Percentiles rank a stretch among this genome's conserved stretches.
Evolutionary conservation across 768 basidiomycete species (phyloP).

Genomic region (Auriscalpium orientale): DNA sequence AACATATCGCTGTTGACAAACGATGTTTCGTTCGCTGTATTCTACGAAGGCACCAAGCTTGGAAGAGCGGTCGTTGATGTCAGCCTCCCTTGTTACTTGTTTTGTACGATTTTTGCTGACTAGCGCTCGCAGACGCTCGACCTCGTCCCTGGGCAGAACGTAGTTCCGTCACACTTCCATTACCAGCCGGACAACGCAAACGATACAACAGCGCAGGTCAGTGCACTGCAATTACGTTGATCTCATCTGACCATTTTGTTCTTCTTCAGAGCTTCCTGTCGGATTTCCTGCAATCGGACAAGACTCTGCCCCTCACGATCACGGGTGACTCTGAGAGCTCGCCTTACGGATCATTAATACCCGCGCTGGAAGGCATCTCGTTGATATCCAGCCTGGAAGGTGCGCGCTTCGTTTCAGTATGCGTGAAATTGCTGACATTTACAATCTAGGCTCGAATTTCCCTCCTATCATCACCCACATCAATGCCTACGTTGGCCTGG

Average conservation of each 20-base stretch:
- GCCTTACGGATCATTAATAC: slow-evolving; percentile 52
- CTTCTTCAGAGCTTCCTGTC: slow-evolving; percentile 42
- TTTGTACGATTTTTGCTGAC: background rate
- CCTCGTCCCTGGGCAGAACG: slow-evolving; percentile 51
- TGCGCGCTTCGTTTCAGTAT: slow-evolving; percentile 7
- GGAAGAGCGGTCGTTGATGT: slow-evolving; percentile 56
- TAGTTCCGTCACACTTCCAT: slow-evolving; percentile 51
- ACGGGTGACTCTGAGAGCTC: slow-evolving; percentile 53
- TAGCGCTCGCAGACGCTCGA: slow-evolving; percentile 37
- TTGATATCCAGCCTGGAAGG: slow-evolving; percentile 45
- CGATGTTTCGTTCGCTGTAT: slow-evolving; percentile 49
- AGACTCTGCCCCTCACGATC: slow-evolving; percentile 43
- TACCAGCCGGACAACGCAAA: slow-evolving; percentile 60
- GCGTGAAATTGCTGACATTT: background rate
- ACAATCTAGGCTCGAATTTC: slow-evolving; percentile 34
- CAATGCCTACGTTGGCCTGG: slow-evolving; percentile 44
- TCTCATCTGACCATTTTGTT: background rate
- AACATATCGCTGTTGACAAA: slow-evolving; percentile 57
- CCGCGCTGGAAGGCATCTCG: slow-evolving; percentile 46
- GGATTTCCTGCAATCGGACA: slow-evolving; percentile 47
- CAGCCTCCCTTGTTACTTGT: slow-evolving; percentile 15
- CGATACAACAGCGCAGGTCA: slow-evolving; percentile 47
- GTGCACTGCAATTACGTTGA: slow-evolving; percentile 18
- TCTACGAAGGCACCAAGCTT: slow-evolving; percentile 46
- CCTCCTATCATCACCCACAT: slow-evolving; percentile 52